phyloP scores from a whole-genome alignment of 306 rosid species.

The Fagus crenata region DNA sequence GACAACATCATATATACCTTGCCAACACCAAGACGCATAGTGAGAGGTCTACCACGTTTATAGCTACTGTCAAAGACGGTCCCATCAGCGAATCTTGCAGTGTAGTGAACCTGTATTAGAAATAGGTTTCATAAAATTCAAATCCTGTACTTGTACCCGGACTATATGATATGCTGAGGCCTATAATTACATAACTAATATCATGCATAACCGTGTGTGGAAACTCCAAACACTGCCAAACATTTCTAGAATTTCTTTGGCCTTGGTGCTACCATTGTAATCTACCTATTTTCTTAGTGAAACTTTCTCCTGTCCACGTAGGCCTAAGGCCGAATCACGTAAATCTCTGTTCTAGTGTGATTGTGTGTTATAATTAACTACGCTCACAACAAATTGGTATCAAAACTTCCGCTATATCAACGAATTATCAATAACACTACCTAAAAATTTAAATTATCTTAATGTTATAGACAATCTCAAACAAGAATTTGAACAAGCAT shows the following conservation, averaged over 20 bases:
- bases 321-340: too few relatives aligned
- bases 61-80: slow-evolving; percentile 89
- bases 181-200: not conserved
- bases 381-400: too few relatives aligned
- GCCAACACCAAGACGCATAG: slow-evolving; percentile 93
- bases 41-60: slow-evolving; percentile 86
- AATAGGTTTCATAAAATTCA: not conserved
- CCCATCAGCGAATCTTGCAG: slow-evolving; percentile 84
- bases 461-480: not conserved
- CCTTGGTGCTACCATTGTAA: too few relatives aligned
- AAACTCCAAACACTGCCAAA: not conserved
- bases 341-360: too few relatives aligned
- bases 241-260: too few relatives aligned
- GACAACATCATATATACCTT: slow-evolving; percentile 47
- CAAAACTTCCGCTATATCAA: too few relatives aligned
- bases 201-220: not conserved
- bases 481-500: not conserved
- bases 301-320: too few relatives aligned
- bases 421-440: too few relatives aligned
- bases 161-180: not conserved
- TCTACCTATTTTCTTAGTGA: too few relatives aligned
- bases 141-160: not conserved
- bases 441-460: too few relatives aligned
- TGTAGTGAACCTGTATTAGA: slow-evolving; percentile 68
- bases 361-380: too few relatives aligned